A percentile compares a stretch with the other conserved stretches of the same genome.
Evolutionary conservation across 176 grass and related monocot genomes (phyloP).

Genomic region (Carex pumila): DNA sequence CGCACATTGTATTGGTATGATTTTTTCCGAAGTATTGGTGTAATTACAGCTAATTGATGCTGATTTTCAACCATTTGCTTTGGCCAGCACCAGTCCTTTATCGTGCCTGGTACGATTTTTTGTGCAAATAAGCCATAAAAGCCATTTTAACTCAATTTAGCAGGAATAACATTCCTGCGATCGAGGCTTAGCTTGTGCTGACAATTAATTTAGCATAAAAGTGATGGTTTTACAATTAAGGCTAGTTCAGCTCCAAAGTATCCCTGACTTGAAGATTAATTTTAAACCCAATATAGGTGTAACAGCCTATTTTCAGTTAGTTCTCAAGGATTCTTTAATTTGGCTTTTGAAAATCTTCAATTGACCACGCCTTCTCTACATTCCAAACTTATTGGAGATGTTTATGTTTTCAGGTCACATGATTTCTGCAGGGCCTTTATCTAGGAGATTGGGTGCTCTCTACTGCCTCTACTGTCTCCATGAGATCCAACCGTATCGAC

Average conservation of each 20-base stretch:
- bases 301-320: not conserved
- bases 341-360: not conserved
- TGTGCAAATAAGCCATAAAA: not conserved
- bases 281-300: not conserved
- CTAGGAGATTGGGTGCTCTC: slow-evolving; percentile 58
- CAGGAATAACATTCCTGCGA: not conserved
- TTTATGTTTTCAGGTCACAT: slow-evolving; percentile 55
- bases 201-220: not conserved
- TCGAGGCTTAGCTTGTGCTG: not conserved
- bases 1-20: slow-evolving; percentile 56
- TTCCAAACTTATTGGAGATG: slow-evolving; percentile 18
- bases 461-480: slow-evolving; percentile 96
- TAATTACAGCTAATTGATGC: not conserved
- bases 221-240: not conserved
- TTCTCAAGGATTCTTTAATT: not conserved
- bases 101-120: not conserved
- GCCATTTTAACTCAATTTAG: not conserved
- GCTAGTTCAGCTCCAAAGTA: not conserved
- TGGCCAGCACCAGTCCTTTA: not conserved
- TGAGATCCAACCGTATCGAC: slow-evolving; percentile 78
- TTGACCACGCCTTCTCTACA: not conserved
- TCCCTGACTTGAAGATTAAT: not conserved
- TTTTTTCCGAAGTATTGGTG: not conserved
- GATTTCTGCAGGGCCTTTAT: slow-evolving; percentile 41
- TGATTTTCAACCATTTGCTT: not conserved